Evolutionary conservation across 2,329 filamentous ascomycete genomes (phyloP).

Genomic region (Neonectria punicea): DNA sequence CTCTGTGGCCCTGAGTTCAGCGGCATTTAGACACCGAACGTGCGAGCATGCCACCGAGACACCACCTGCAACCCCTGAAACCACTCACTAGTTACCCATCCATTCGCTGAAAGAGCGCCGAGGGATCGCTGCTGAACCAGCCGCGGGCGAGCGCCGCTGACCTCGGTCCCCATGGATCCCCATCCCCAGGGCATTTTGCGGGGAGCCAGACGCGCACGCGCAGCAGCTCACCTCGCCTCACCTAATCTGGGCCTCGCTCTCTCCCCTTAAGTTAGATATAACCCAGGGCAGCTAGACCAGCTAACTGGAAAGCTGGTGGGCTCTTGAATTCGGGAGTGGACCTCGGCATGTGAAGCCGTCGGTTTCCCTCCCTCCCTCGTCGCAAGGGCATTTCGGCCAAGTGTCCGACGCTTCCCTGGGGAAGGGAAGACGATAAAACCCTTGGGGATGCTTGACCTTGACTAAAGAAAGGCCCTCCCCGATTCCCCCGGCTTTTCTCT

Average conservation of each 20-base stretch:
- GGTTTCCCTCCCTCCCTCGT: not conserved
- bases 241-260: not conserved
- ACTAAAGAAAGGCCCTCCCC: not conserved
- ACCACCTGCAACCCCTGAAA: not conserved
- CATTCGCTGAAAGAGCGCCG: not conserved
- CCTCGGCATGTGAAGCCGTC: slow-evolving; percentile 45
- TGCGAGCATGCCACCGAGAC: not conserved
- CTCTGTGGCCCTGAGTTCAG: not conserved
- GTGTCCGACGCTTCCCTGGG: slow-evolving; percentile 34
- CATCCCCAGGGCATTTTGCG: slow-evolving; percentile 6
- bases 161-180: slow-evolving; percentile 10
- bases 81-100: too few species aligned
- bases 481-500: slow-evolving; percentile 10
- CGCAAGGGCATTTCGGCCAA: slow-evolving; percentile 35
- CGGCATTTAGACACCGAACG: slow-evolving; percentile 1
- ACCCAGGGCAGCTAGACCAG: not conserved
- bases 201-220: not conserved
- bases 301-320: too few species aligned
- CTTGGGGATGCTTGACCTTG: not conserved
- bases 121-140: slow-evolving; percentile 1
- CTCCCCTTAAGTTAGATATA: not conserved
- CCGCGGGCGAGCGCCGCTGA: slow-evolving; percentile 4
- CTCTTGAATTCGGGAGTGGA: slow-evolving; percentile 33
- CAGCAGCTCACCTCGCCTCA: not conserved
- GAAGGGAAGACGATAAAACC: not conserved